Percentiles rank a stretch among this genome's conserved stretches.
phyloP scores from a whole-genome alignment of 129 eudicot genomes.

The Mikania micrantha region DNA sequence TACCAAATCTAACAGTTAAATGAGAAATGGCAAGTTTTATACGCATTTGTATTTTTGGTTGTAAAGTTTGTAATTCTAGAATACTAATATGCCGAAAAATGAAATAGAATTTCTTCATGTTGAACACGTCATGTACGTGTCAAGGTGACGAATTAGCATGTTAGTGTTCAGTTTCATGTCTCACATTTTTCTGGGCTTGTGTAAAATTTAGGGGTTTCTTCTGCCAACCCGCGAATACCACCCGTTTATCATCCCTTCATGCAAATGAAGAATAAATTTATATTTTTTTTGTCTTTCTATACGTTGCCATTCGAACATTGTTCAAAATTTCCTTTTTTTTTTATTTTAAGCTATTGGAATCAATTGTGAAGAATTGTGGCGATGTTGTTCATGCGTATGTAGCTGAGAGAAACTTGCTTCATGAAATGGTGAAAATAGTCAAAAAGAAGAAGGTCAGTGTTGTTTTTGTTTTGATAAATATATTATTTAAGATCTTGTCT shows the following conservation, averaged over 20 bases:
- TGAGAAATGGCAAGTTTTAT: no score
- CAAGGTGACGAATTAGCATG: no score
- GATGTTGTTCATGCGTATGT: conserved; percentile 83
- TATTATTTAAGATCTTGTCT: background rate
- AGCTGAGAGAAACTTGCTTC: conserved; percentile 76
- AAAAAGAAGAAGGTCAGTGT: conserved; percentile 71
- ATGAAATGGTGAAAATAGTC: conserved; percentile 80
- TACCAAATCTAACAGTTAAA: no score
- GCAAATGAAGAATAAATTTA: background rate
- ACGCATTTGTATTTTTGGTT: no score
- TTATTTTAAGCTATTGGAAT: conserved; percentile 67
- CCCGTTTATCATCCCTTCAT: background rate
- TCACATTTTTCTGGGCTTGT: no score
- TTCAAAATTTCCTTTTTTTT: background rate
- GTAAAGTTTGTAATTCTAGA: no score
- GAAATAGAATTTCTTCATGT: no score
- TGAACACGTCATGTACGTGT: no score
- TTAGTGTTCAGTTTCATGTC: no score
- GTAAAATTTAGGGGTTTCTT: no score
- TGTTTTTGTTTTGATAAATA: background rate
- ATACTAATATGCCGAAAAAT: no score
- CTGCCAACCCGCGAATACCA: no score
- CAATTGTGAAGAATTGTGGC: conserved; percentile 81
- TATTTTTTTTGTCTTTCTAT: background rate
- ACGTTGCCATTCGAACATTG: background rate